phyloP scores from a whole-genome alignment of 1,284 basidiomycete species.

The Sporisorium scitamineum region DNA sequence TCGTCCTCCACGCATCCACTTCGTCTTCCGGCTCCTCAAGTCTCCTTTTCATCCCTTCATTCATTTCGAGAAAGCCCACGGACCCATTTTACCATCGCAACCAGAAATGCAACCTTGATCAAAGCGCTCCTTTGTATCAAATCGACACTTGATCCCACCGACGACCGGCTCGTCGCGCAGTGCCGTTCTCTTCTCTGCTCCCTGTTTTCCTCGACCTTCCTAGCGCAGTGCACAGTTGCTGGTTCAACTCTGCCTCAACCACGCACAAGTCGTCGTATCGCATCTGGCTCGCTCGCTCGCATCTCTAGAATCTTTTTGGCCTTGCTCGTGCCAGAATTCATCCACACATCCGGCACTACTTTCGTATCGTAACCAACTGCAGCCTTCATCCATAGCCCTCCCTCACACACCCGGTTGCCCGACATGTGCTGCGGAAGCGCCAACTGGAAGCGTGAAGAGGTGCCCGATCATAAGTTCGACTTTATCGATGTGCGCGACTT shows the following conservation, averaged over 20 bases:
- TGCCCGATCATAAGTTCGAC: constrained; percentile 99
- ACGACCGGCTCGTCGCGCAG: constrained; percentile 20
- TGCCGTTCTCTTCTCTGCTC: not conserved
- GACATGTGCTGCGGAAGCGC: constrained; percentile 62
- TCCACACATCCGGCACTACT: constrained; percentile 16
- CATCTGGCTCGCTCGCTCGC: constrained; percentile 13
- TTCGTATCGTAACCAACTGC: constrained; percentile 16
- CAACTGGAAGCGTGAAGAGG: constrained; percentile 92
- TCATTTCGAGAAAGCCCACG: not conserved
- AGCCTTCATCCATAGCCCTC: not conserved
- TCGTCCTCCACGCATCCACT: not conserved
- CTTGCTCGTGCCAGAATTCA: not conserved
- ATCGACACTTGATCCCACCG: constrained; percentile 5
- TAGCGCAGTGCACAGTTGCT: constrained; percentile 14
- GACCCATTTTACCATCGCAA: not conserved
- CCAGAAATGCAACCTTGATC: constrained; percentile 17
- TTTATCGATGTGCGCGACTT: constrained; percentile 95
- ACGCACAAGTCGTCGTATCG: constrained; percentile 21
- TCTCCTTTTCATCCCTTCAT: not conserved
- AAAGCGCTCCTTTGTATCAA: not conserved
- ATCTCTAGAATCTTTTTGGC: not conserved
- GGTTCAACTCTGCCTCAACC: constrained; percentile 20
- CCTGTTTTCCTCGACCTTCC: not conserved
- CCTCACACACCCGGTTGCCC: not conserved
- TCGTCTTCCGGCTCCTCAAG: not conserved